Evolutionary conservation across 2,329 filamentous ascomycete genomes (phyloP).

Genomic region (Penicillium sp.): DNA sequence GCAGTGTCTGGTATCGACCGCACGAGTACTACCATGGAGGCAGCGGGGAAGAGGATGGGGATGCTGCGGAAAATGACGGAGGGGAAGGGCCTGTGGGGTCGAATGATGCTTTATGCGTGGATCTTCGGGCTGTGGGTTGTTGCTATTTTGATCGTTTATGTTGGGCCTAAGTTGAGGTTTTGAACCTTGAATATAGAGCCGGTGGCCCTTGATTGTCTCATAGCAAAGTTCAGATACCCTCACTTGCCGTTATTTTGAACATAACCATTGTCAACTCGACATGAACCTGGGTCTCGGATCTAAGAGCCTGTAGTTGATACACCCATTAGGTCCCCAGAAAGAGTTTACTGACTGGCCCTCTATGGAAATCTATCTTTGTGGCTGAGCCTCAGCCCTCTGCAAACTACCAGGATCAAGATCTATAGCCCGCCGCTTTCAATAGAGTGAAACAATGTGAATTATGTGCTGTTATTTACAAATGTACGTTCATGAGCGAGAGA

Average conservation of each 20-base stretch:
- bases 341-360: too few relatives aligned
- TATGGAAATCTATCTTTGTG: too few relatives aligned
- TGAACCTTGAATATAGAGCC: conserved; percentile 39
- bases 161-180: conserved; percentile 85
- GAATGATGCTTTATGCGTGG: conserved; percentile 80
- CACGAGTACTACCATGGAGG: conserved; percentile 74
- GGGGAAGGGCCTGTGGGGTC: conserved; percentile 82
- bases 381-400: too few relatives aligned
- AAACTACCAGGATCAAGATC: too few relatives aligned
- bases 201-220: background rate
- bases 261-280: background rate
- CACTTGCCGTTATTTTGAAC: background rate
- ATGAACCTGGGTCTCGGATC: too few relatives aligned
- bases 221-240: conserved; percentile 12
- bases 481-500: background rate
- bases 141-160: conserved; percentile 77
- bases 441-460: background rate
- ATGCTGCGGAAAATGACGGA: conserved; percentile 78
- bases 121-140: conserved; percentile 81
- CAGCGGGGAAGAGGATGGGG: conserved; percentile 76
- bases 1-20: conserved; percentile 76
- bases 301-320: too few relatives aligned
- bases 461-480: background rate
- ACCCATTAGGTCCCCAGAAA: too few relatives aligned
- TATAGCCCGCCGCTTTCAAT: too few relatives aligned